phyloP scores from a whole-genome alignment of 805 yeast species.

The Cyberlindnera euphorbiiphila region DNA sequence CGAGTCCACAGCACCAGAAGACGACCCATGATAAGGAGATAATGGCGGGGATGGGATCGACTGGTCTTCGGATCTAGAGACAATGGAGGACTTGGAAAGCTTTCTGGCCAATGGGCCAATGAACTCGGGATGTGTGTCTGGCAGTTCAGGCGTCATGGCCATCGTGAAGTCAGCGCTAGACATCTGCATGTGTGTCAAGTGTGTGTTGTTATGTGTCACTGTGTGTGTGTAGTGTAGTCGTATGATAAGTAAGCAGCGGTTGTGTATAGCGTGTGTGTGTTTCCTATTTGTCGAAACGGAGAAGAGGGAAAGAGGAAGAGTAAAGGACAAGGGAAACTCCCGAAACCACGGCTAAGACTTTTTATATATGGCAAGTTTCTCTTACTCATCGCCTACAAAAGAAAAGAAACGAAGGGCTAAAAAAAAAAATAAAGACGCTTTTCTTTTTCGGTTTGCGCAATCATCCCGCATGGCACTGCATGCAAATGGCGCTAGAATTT shows the following conservation, averaged over 20 bases:
- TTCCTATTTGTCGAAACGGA: not conserved
- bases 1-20: constrained; percentile 8
- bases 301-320: not conserved
- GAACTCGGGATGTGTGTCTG: constrained; percentile 13
- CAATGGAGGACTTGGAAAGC: constrained; percentile 24
- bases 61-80: constrained; percentile 24
- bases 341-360: constrained; percentile 1
- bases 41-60: constrained; percentile 43
- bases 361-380: constrained; percentile 3
- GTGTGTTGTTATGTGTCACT: constrained; percentile 1
- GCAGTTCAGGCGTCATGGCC: constrained; percentile 28
- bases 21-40: constrained; percentile 35
- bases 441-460: constrained; percentile 13
- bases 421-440: constrained; percentile 2
- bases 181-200: constrained; percentile 3
- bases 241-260: not conserved
- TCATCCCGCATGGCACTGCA: constrained; percentile 10
- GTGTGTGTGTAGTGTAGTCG: not conserved
- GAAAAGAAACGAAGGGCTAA: constrained; percentile 2
- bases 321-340: not conserved
- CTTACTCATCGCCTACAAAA: constrained; percentile 6
- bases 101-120: constrained; percentile 23
- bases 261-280: constrained; percentile 1
- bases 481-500: constrained; percentile 1
- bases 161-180: constrained; percentile 15